phyloP scores from a whole-genome alignment of 2,329 filamentous ascomycete species.

The Cryphonectria carpinicola region DNA sequence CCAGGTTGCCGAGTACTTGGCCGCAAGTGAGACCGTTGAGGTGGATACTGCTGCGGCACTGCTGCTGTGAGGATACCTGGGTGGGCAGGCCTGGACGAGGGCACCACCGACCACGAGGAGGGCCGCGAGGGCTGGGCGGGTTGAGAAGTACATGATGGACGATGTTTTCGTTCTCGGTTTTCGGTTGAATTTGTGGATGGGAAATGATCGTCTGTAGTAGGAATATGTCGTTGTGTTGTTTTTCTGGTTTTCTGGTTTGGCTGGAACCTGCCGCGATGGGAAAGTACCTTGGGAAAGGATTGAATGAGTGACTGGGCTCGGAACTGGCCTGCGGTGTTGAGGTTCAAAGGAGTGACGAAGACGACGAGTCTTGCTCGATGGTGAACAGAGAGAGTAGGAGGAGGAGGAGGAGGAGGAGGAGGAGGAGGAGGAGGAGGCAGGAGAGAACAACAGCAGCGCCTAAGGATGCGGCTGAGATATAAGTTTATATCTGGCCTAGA shows the following conservation, averaged over 20 bases:
- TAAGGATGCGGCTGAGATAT: background rate
- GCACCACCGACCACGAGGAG: conserved; percentile 20
- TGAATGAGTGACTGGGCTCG: conserved; percentile 26
- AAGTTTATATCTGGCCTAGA: background rate
- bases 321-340: conserved; percentile 13
- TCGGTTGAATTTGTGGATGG: background rate
- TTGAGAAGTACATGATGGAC: conserved; percentile 25
- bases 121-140: conserved; percentile 26
- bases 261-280: conserved; percentile 23
- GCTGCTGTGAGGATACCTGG: conserved; percentile 7
- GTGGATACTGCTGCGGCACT: background rate
- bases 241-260: conserved; percentile 2
- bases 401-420: background rate
- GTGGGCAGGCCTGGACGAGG: conserved; percentile 16
- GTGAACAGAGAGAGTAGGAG: conserved; percentile 10
- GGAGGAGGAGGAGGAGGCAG: background rate
- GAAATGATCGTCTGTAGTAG: conserved; percentile 5
- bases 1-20: conserved; percentile 1
- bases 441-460: background rate
- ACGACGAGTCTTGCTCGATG: conserved; percentile 23
- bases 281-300: background rate
- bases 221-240: background rate
- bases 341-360: conserved; percentile 21
- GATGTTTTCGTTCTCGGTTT: background rate
- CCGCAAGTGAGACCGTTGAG: conserved; percentile 6